Conservation (phyloP, 331 rosid species). For the Pyrus hybrid region DNA sequence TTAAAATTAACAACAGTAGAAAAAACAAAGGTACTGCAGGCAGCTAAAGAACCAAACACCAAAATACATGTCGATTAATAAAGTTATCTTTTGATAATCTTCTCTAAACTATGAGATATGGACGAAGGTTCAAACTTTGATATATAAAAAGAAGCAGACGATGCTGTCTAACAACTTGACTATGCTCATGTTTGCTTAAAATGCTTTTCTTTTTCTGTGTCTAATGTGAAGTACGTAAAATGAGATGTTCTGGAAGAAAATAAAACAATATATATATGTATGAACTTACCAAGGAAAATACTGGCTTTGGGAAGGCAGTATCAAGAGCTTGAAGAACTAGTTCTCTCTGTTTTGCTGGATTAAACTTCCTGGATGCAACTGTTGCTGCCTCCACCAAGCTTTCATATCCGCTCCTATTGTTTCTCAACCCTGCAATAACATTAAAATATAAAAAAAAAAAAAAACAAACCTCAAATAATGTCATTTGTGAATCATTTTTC, state of each 20-base stretch:
- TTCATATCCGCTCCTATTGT: slow-evolving; percentile 59
- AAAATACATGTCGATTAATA: too few species aligned
- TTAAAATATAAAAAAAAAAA: not conserved
- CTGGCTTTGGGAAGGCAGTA: slow-evolving; percentile 54
- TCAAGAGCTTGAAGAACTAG: slow-evolving; percentile 47
- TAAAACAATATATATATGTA: not conserved
- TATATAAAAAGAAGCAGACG: too few species aligned
- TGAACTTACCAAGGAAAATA: slow-evolving; percentile 50
- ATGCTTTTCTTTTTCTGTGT: too few species aligned
- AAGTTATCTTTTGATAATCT: too few species aligned
- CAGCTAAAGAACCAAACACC: not conserved
- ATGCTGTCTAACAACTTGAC: too few species aligned
- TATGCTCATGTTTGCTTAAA: too few species aligned
- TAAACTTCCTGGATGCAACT: slow-evolving; percentile 36
- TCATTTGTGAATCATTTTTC: not conserved
- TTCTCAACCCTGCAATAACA: slow-evolving; percentile 41
- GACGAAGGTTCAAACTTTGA: too few species aligned
- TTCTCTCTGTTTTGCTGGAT: slow-evolving; percentile 41
- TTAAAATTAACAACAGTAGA: not conserved
- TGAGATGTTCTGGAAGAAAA: not conserved
- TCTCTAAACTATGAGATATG: too few species aligned
- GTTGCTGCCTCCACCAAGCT: slow-evolving; percentile 74
- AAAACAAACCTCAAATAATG: not conserved
- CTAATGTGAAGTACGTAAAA: too few species aligned
- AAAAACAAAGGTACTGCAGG: not conserved